Percentiles rank a stretch among this genome's conserved stretches.
These are phyloP conservation scores for Podaxis pistillaris DNA, from an alignment of 768 basidiomycete genomes.

Conservation along the genomic window DNA sequence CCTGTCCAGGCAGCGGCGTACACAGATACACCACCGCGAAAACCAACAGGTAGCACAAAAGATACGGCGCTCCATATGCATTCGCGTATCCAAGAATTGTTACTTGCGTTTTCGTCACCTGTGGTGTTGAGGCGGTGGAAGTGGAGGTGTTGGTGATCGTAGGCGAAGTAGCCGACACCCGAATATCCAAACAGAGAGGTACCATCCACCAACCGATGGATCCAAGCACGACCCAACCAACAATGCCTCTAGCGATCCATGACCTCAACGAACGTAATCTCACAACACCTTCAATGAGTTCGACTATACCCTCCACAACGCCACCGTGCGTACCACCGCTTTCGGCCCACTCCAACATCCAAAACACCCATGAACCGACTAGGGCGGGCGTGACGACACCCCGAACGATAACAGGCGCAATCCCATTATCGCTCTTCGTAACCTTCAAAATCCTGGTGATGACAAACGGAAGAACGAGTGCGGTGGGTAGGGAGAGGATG, in stretches of 20 bases:
- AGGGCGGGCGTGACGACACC: conserved; percentile 58
- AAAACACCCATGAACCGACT: conserved; percentile 59
- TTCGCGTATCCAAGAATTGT: conserved; percentile 83
- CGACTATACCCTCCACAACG: background rate
- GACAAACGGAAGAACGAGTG: conserved; percentile 52
- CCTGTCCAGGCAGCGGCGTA: conserved; percentile 80
- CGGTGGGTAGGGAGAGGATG: conserved; percentile 52
- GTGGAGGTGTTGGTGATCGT: too few species aligned
- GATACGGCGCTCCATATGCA: conserved; percentile 80
- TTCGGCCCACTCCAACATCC: conserved; percentile 86
- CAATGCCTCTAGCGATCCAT: conserved; percentile 54
- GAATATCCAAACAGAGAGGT: conserved; percentile 74
- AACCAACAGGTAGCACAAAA: conserved; percentile 73
- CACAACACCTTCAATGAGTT: background rate
- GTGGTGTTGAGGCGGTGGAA: background rate
- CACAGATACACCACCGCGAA: conserved; percentile 63
- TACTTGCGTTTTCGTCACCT: conserved; percentile 32
- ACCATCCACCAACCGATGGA: conserved; percentile 68
- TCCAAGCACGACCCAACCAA: conserved; percentile 49
- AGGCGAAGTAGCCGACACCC: conserved; percentile 19
- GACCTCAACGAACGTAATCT: conserved; percentile 54
- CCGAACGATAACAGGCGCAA: conserved; percentile 64
- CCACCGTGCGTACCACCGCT: conserved; percentile 31
- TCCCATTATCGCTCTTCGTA: conserved; percentile 72
- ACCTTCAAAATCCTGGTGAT: conserved; percentile 58